Conservation (phyloP, 2,329 filamentous ascomycete genomes). For the Dactylellina cionopaga region DNA sequence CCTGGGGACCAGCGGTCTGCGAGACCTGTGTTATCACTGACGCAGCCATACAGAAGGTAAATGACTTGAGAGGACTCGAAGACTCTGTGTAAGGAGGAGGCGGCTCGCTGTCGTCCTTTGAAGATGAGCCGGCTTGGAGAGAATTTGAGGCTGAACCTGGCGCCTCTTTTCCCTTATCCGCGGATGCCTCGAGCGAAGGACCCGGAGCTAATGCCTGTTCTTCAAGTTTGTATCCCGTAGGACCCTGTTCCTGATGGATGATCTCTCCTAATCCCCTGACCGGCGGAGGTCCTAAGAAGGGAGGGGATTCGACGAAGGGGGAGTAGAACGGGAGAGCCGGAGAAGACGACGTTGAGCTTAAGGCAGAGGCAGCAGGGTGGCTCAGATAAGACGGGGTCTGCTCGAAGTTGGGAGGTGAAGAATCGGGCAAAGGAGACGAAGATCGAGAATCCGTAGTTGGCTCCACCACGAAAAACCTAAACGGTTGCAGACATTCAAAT, state of each 20-base stretch:
- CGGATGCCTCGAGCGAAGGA: slow-evolving; percentile 33
- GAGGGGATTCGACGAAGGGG: slow-evolving; percentile 49
- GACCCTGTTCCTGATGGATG: slow-evolving; percentile 51
- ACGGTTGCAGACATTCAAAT: slow-evolving; percentile 38
- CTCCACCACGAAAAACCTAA: slow-evolving; percentile 49
- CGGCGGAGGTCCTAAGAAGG: slow-evolving; percentile 34
- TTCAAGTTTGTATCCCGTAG: slow-evolving; percentile 30
- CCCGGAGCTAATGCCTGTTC: slow-evolving; percentile 41
- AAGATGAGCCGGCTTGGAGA: slow-evolving; percentile 50
- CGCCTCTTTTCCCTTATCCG: slow-evolving; percentile 40
- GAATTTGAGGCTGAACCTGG: slow-evolving; percentile 39
- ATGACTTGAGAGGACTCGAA: slow-evolving; percentile 87
- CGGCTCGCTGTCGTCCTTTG: slow-evolving; percentile 81
- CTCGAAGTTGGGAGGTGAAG: slow-evolving; percentile 42
- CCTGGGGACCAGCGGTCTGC: slow-evolving; percentile 81
- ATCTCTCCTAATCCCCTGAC: slow-evolving; percentile 51
- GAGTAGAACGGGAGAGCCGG: slow-evolving; percentile 50
- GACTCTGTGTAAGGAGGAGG: slow-evolving; percentile 97
- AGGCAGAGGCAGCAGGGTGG: slow-evolving; percentile 26
- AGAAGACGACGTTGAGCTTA: slow-evolving; percentile 43
- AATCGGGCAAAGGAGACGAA: slow-evolving; percentile 48
- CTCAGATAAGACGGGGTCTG: slow-evolving; percentile 37
- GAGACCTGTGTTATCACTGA: slow-evolving; percentile 99
- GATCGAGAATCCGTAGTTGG: slow-evolving; percentile 50
- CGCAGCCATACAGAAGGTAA: slow-evolving; percentile 97